A percentile compares a stretch with the other conserved stretches of the same genome.
phyloP scores from a whole-genome alignment of 345 rosid species.

The Mercurialis annua region DNA sequence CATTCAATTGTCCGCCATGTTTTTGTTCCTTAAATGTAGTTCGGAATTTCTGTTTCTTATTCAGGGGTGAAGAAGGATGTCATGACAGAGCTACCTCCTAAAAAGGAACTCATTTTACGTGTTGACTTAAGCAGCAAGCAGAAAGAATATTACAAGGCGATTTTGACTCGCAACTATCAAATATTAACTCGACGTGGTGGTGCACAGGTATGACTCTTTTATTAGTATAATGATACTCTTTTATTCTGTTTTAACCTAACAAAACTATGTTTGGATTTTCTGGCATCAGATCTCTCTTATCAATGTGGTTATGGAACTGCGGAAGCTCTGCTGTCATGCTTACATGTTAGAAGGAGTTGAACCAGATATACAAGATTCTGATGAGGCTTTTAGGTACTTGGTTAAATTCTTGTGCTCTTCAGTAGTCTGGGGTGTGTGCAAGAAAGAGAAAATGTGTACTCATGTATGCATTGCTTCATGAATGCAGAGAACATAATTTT shows the following conservation, averaged over 20 bases:
- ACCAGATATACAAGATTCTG: constrained; percentile 58
- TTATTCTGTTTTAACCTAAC: constrained; percentile 16
- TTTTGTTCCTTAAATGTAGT: constrained; percentile 9
- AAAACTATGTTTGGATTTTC: constrained; percentile 20
- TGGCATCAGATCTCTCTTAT: constrained; percentile 79
- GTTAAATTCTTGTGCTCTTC: constrained; percentile 2
- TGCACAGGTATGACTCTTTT: constrained; percentile 59
- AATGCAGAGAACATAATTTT: background rate
- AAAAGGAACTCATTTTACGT: constrained; percentile 96
- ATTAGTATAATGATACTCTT: constrained; percentile 17
- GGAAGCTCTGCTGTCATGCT: constrained; percentile 99
- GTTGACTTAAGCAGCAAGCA: constrained; percentile 90
- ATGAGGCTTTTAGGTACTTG: constrained; percentile 73
- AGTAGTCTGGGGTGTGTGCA: background rate
- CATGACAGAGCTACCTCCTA: constrained; percentile 97
- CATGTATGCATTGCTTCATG: background rate
- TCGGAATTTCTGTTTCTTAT: constrained; percentile 27
- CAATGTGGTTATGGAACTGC: constrained; percentile 97
- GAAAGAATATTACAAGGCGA: constrained; percentile 97
- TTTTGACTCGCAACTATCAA: constrained; percentile 92
- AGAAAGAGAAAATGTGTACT: background rate
- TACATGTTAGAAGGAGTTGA: constrained; percentile 97
- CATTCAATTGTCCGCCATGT: background rate
- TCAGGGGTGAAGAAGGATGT: constrained; percentile 99
- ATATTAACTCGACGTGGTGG: constrained; percentile 89